These are phyloP conservation scores for Eimeria praecox DNA, from an alignment of 169 alveolate genomes.

Conservation along the genomic window DNA sequence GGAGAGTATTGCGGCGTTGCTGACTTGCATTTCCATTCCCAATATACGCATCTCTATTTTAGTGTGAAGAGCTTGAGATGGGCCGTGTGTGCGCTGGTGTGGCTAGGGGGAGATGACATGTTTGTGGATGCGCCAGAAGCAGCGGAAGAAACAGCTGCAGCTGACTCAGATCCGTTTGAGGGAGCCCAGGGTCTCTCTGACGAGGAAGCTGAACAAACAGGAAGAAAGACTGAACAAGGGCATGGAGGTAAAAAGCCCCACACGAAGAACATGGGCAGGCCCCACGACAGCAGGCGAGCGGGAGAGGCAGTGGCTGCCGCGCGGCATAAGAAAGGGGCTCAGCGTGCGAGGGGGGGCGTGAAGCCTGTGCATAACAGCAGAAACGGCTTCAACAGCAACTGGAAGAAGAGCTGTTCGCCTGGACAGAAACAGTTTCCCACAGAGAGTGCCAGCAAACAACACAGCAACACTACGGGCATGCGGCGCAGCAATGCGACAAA, in stretches of 20 bases:
- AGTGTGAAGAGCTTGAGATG: neutral
- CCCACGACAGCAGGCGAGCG: neutral
- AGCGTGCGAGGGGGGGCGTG: neutral
- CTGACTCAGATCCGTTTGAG: constrained; percentile 54
- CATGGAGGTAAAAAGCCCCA: neutral
- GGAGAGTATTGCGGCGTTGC: neutral
- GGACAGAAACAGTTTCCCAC: neutral
- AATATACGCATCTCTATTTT: neutral
- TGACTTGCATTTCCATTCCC: neutral
- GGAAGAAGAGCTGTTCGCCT: neutral
- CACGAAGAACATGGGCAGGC: neutral
- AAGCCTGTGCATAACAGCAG: neutral
- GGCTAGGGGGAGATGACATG: constrained; percentile 66
- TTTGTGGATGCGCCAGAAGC: constrained; percentile 49
- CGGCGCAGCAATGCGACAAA: constrained; percentile 13
- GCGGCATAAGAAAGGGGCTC: neutral
- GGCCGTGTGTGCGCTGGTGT: neutral
- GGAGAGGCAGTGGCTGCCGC: constrained; percentile 3
- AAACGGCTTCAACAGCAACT: neutral
- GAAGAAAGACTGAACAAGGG: neutral
- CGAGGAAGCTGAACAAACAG: neutral
- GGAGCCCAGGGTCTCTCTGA: constrained; percentile 58
- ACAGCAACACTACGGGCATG: neutral
- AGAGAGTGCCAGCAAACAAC: neutral
- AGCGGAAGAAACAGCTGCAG: constrained; percentile 15